Percentiles rank a stretch among this genome's conserved stretches.
phyloP scores from a whole-genome alignment of 768 basidiomycete species.

The Phylloporus arenicola region DNA sequence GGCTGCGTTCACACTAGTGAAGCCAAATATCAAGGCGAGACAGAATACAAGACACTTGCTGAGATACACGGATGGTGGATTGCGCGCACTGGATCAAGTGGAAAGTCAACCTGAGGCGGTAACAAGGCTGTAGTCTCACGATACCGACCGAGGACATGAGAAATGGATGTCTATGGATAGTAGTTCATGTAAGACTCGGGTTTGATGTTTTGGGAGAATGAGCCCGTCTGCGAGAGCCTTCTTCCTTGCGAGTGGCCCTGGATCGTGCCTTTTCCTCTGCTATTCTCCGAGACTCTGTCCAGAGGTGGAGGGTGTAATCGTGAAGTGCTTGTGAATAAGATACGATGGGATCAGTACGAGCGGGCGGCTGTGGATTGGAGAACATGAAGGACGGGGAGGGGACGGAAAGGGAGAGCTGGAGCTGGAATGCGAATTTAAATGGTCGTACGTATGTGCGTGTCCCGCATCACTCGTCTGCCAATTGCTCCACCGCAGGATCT shows the following conservation, averaged over 20 bases:
- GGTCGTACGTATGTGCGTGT: slow-evolving; percentile 13
- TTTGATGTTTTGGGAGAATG: slow-evolving; percentile 4
- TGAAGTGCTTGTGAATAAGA: slow-evolving; percentile 62
- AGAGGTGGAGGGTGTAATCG: slow-evolving; percentile 60
- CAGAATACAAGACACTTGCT: slow-evolving; percentile 13
- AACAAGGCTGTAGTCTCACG: slow-evolving; percentile 3
- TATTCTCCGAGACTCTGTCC: slow-evolving; percentile 59
- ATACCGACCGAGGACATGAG: slow-evolving; percentile 13
- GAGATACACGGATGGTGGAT: slow-evolving; percentile 9
- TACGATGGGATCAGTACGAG: slow-evolving; percentile 34
- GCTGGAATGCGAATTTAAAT: slow-evolving; percentile 23
- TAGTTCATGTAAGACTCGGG: slow-evolving; percentile 13
- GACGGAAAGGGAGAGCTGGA: slow-evolving; percentile 8
- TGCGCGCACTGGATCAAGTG: slow-evolving; percentile 12
- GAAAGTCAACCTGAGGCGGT: slow-evolving; percentile 9
- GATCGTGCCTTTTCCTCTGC: slow-evolving; percentile 47
- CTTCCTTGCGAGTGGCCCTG: slow-evolving; percentile 26
- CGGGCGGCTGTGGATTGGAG: slow-evolving; percentile 7
- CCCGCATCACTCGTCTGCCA: slow-evolving; percentile 24
- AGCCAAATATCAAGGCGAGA: slow-evolving; percentile 4
- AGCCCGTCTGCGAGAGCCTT: slow-evolving; percentile 19
- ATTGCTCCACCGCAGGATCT: slow-evolving; percentile 19
- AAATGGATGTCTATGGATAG: slow-evolving; percentile 1
- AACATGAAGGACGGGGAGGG: slow-evolving; percentile 15
- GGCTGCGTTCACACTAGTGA: no score